Conservation (phyloP, 305 asterid species). For the Solanum hybrid region DNA sequence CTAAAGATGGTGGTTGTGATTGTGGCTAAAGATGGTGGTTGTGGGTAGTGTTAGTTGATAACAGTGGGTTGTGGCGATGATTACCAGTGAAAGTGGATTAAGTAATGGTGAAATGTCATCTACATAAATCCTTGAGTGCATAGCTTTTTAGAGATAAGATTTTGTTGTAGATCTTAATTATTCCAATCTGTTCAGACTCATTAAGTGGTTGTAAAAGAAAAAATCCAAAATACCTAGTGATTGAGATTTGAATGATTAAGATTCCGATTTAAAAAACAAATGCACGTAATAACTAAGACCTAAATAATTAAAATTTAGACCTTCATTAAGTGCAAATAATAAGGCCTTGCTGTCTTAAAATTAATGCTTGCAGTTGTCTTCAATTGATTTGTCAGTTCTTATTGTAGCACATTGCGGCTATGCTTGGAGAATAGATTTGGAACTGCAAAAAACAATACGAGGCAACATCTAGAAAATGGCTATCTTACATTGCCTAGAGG, state of each 20-base stretch:
- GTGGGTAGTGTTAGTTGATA: background rate
- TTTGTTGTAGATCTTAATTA: background rate
- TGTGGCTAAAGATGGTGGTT: background rate
- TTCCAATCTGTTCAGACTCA: background rate
- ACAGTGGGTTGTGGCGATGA: background rate
- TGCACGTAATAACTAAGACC: background rate
- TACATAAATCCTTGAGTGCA: background rate
- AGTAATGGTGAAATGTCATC: background rate
- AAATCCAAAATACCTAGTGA: background rate
- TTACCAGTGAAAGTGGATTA: background rate
- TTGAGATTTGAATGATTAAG: background rate
- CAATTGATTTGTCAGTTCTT: background rate
- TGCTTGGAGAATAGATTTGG: background rate
- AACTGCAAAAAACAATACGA: background rate
- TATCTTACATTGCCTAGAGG: background rate
- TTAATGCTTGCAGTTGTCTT: background rate
- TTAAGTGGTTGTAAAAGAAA: background rate
- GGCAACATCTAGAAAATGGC: background rate
- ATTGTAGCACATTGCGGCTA: background rate
- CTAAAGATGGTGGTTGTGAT: background rate
- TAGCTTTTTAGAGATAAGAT: background rate
- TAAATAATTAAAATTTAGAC: background rate
- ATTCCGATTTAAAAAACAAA: background rate
- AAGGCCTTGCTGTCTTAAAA: background rate
- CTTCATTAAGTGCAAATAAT: background rate